These are phyloP conservation scores for Symmetrospora coprosmae DNA, from an alignment of 768 basidiomycete species.

Conservation along the genomic window DNA sequence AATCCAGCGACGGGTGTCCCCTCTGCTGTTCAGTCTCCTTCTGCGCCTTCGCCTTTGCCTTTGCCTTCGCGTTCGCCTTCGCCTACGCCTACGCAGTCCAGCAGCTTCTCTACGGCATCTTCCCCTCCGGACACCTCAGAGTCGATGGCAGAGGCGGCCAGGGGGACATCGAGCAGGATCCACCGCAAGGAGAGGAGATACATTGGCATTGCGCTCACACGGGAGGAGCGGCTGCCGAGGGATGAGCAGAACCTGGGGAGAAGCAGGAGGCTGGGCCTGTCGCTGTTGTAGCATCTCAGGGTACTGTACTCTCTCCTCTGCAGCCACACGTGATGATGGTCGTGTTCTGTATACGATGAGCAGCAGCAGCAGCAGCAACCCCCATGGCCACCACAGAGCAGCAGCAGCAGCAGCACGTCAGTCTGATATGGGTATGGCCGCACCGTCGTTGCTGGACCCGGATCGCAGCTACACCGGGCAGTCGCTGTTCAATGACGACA, in stretches of 20 bases:
- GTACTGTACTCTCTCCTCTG: too few relatives aligned
- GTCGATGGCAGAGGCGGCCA: constrained; percentile 35
- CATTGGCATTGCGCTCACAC: constrained; percentile 62
- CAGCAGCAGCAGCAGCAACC: too few relatives aligned
- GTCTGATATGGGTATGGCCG: too few relatives aligned
- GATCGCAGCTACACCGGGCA: too few relatives aligned
- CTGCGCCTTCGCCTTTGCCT: background rate
- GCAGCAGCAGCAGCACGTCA: too few relatives aligned
- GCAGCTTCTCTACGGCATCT: background rate
- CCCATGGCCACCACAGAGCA: too few relatives aligned
- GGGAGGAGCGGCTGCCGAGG: constrained; percentile 73
- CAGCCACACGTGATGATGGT: too few relatives aligned
- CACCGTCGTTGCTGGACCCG: too few relatives aligned
- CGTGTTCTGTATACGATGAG: too few relatives aligned
- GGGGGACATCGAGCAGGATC: constrained; percentile 52
- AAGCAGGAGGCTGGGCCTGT: constrained; percentile 74
- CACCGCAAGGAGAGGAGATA: constrained; percentile 52
- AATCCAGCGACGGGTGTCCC: constrained; percentile 1
- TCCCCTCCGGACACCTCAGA: too few relatives aligned
- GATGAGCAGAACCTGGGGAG: constrained; percentile 60
- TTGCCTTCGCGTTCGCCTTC: background rate
- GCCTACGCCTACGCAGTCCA: background rate
- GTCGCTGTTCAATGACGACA: too few relatives aligned
- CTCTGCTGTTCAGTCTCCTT: constrained; percentile 1
- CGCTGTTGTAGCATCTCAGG: too few relatives aligned